Evolutionary conservation across 2,329 filamentous ascomycete genomes (phyloP).

Genomic region (Penicillium sp.): DNA sequence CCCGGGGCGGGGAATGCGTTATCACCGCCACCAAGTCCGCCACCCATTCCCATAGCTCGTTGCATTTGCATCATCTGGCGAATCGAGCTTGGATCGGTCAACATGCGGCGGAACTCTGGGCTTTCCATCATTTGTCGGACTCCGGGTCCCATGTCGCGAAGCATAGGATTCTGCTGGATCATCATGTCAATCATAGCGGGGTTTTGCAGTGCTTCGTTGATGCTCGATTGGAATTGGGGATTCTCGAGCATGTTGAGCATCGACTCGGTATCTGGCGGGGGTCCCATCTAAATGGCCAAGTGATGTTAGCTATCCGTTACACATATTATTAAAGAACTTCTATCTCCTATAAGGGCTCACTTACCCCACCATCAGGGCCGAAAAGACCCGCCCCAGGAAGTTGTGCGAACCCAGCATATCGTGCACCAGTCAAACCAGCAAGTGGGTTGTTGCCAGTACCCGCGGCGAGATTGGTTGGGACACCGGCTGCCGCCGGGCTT

Average conservation of each 20-base stretch:
- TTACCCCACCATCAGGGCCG: conserved; percentile 88
- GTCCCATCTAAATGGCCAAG: conserved; percentile 69
- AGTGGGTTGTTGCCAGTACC: conserved; percentile 78
- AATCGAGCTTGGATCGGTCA: conserved; percentile 85
- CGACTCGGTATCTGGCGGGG: conserved; percentile 76
- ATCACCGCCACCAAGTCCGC: conserved; percentile 51
- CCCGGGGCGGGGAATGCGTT: conserved; percentile 83
- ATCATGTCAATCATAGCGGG: conserved; percentile 93
- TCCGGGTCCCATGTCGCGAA: conserved; percentile 67
- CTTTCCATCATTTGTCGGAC: conserved; percentile 84
- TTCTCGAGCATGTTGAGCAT: conserved; percentile 84
- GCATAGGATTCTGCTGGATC: conserved; percentile 85
- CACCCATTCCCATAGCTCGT: conserved; percentile 56
- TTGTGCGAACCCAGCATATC: conserved; percentile 89
- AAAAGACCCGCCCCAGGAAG: conserved; percentile 86
- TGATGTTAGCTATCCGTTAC: conserved; percentile 16
- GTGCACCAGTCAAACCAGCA: conserved; percentile 84
- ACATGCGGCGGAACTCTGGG: conserved; percentile 84
- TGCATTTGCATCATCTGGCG: conserved; percentile 81
- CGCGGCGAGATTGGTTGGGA: conserved; percentile 50
- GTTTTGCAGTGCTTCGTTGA: conserved; percentile 95
- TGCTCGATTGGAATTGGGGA: conserved; percentile 78
- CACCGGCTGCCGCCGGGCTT: conserved; percentile 38
- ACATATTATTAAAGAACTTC: not conserved
- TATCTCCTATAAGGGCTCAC: conserved; percentile 42